Base-by-base conservation (phyloP, 371 early-diverging fungal species). In the Syncephalastrum contaminatum region DNA sequence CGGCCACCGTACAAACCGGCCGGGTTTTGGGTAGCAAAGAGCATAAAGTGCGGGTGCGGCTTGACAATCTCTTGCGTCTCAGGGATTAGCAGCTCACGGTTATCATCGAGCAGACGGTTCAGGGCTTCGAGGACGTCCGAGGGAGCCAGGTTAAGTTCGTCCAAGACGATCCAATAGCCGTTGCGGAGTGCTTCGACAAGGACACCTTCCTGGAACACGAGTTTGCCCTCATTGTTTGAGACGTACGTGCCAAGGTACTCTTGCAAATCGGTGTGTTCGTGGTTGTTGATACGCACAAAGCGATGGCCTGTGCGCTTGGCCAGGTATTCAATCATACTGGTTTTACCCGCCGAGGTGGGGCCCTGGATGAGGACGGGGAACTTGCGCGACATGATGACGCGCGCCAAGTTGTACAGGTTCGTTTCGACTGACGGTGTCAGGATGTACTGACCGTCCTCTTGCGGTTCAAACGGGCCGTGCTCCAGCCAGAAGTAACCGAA, bases 21-120 rank as follows among this genome's bases (percentile, higher is more conserved):
- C 3, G 99, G 97, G 75, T 99, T 99, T 73, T 99, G 99, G 15
- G 99, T 99, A 8, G 99, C 99, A 84, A 99, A 99, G 8, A 99
- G 84, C 92, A 96, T 95, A 70, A 99, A 99, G 62, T 95, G 86
- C 36, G 91, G 88, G 66, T 99, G 99, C 20, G 99, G 98, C 44
- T 88, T 88, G 22, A 99, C 90, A 21, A 88, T 69, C 75, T 98
- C 95, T 58, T 96, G 92, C 0, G 97, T 99, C 73, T 99, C 99
- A 3, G 99, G 94, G 39, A 99, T 91, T 36, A 94, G 81, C 51
- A 99, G 79, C 75, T 99, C 99, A 51, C 97, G 88, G 76, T 99
- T 99, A 62, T 99, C 99, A 79, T 99, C 99, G 43, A 99, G 75
- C 48, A 99, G 77, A 22, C 99, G 89, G 80, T 99, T 99, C 25